Evolutionary conservation across 2,329 filamentous ascomycete species (phyloP), one percentile per base, ranked within the genome.

Genomic region (Sclerotinia spermophila): DNA sequence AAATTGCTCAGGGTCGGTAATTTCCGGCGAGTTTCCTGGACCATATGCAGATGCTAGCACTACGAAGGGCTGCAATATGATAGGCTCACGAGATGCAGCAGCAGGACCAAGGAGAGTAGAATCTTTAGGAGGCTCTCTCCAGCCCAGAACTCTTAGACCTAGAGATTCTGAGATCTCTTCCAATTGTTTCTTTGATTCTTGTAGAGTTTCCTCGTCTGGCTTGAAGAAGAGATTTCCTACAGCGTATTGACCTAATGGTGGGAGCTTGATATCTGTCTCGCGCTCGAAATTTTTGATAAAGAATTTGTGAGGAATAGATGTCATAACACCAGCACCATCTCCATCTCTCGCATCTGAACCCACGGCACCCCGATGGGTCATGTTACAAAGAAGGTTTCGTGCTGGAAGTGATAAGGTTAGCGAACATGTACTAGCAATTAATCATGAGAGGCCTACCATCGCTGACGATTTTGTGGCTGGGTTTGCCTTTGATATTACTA

Each of bases 141-240:
- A 99, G 80, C 96, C 96, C 78, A 99, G 85, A 74, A 97, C 93
- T 78, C 95, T 90, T 80, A 99, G 85, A 76, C 93, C 94, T 78
- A 98, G 85, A 74, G 90, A 90, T 81, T 93, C 90, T 81, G 95
- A 94, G 84, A 96, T 91, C 81, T 97, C 92, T 88, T 97, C 94
- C 85, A 99, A 96, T 81, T 92, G 92, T 82, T 89, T 87, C 83
- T 96, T 94, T 77, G 94, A 97, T 83, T 96, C 92, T 79, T 94
- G 91, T 80, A 97, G 84, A 76, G 92, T 91, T 83, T 97, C 92
- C 79, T 92, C 87, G 80, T 97, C 94, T 75, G 95, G 96, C 86
- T 97, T 98, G 86, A 99, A 97, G 85, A 99, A 99, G 79, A 99
- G 83, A 83, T 99, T 99, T 78, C 95, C 95, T 78, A 94, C 94